These are phyloP conservation scores for Oryza coarctata DNA, from an alignment of 176 grass and related monocot genomes.

Conservation along the genomic window DNA sequence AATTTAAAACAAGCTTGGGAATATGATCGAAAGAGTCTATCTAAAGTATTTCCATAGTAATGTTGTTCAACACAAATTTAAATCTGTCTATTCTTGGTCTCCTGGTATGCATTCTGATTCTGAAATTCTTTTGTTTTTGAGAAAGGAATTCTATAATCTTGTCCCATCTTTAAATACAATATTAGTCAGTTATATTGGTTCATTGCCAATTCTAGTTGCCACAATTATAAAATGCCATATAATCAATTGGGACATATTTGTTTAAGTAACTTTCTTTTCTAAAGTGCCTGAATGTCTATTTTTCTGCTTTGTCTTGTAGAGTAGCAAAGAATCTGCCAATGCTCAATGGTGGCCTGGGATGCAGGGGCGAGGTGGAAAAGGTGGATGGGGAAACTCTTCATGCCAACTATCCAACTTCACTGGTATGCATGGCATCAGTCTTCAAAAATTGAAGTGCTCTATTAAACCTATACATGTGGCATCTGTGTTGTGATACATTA, in stretches of 20 bases:
- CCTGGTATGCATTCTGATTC: not conserved
- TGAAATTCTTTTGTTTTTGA: not conserved
- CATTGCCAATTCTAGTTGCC: not conserved
- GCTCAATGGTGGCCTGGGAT: slow-evolving; percentile 45
- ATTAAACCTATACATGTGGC: not conserved
- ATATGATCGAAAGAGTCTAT: not conserved
- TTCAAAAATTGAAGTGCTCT: not conserved
- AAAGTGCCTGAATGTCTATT: slow-evolving; percentile 1
- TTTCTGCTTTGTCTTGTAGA: slow-evolving; percentile 28
- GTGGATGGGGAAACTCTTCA: slow-evolving; percentile 52
- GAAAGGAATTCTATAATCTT: not conserved
- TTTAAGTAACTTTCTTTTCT: not conserved
- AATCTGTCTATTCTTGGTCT: not conserved
- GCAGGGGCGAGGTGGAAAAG: slow-evolving; percentile 64
- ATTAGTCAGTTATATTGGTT: not conserved
- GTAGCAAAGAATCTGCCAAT: slow-evolving; percentile 55
- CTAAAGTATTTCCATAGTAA: not conserved
- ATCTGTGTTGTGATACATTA: not conserved
- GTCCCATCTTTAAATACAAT: not conserved
- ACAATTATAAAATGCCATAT: slow-evolving; percentile 5
- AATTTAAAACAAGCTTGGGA: not conserved
- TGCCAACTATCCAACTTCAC: slow-evolving; percentile 41
- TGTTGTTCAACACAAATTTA: not conserved
- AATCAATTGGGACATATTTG: not conserved
- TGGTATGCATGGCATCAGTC: slow-evolving; percentile 45